Evolutionary conservation across 768 basidiomycete genomes (phyloP).

Genomic region (Udeniomyces megalosporus): DNA sequence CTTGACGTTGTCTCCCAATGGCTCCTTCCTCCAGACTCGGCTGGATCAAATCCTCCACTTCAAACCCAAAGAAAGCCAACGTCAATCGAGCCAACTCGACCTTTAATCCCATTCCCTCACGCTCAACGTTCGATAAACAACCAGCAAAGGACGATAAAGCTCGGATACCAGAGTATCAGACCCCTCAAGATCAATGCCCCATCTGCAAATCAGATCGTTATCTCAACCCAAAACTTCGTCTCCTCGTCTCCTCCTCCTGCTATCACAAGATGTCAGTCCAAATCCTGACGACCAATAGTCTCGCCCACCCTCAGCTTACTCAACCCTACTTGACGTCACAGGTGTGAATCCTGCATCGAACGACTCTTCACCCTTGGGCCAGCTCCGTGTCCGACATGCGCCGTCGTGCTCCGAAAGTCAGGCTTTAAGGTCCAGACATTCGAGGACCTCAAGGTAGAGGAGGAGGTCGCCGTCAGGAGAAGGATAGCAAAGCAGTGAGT

Average conservation of each 20-base stretch:
- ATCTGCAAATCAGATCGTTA: conserved; percentile 95
- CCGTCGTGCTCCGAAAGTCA: conserved; percentile 67
- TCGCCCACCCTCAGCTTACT: neutral
- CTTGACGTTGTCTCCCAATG: too few relatives aligned
- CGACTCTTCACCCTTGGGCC: conserved; percentile 88
- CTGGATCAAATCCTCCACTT: conserved; percentile 7
- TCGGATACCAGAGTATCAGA: too few relatives aligned
- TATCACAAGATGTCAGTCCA: conserved; percentile 82
- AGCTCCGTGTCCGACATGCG: conserved; percentile 88
- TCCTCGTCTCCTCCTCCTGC: conserved; percentile 76
- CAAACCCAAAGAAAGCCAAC: too few relatives aligned
- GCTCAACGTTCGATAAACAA: neutral
- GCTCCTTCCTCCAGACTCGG: conserved; percentile 12
- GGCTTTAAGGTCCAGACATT: conserved; percentile 94
- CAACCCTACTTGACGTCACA: conserved; percentile 26
- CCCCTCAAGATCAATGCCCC: conserved; percentile 71
- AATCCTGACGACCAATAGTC: neutral
- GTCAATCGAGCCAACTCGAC: too few relatives aligned
- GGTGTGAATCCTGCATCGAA: conserved; percentile 98
- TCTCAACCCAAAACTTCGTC: conserved; percentile 78
- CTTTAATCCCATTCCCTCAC: neutral
- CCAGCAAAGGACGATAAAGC: too few relatives aligned
- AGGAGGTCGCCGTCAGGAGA: conserved; percentile 77
- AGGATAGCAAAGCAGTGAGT: conserved; percentile 76
- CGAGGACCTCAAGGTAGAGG: conserved; percentile 79